These are phyloP conservation scores for Alopecurus myosuroides DNA, from an alignment of 176 grass and related monocot species.

Conservation along the genomic window DNA sequence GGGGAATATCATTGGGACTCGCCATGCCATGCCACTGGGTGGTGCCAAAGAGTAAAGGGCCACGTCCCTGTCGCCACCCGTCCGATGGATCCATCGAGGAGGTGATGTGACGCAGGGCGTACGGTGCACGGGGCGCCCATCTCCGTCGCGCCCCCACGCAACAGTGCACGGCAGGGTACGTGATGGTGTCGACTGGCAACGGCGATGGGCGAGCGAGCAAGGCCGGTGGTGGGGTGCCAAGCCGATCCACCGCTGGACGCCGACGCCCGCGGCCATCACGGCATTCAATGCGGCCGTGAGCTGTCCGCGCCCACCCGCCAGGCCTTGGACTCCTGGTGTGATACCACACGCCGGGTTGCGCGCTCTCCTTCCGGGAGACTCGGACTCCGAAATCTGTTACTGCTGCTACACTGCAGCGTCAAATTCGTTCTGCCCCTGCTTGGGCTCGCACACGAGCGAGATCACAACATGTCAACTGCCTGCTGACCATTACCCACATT, in stretches of 20 bases:
- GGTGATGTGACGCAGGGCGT: neutral
- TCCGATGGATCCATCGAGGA: neutral
- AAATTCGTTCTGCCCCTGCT: neutral
- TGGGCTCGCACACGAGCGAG: neutral
- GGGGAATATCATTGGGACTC: too few species aligned
- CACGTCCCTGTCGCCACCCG: neutral
- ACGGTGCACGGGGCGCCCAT: constrained; percentile 2
- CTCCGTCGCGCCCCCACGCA: neutral
- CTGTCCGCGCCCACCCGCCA: constrained; percentile 1
- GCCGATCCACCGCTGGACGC: neutral
- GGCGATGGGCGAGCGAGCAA: neutral
- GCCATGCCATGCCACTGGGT: too few species aligned
- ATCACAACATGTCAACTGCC: neutral
- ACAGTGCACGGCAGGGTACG: neutral
- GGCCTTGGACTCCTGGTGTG: neutral
- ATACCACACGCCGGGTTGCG: neutral
- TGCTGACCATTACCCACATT: neutral
- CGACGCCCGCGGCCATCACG: constrained; percentile 28
- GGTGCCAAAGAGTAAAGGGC: neutral
- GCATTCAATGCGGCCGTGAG: constrained; percentile 19
- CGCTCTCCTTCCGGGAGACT: neutral
- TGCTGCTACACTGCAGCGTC: neutral
- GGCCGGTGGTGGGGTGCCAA: neutral
- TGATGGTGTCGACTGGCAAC: neutral
- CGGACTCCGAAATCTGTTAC: neutral